phyloP scores from a whole-genome alignment of 345 rosid species.

The Hypericum perforatum region DNA sequence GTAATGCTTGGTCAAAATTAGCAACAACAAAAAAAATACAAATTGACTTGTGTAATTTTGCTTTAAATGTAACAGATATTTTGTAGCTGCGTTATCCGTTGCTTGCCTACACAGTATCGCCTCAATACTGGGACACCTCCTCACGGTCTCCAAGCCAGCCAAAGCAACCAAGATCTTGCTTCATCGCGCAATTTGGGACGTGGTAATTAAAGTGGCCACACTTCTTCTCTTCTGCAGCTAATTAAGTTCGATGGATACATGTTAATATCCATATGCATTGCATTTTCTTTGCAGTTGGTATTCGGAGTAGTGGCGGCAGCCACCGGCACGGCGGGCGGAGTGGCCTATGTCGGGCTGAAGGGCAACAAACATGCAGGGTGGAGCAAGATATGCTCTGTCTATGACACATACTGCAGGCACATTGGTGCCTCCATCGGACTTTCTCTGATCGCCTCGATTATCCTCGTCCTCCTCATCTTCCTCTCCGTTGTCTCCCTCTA shows the following conservation, averaged over 20 bases:
- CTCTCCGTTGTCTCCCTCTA: slow-evolving; percentile 35
- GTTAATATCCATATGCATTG: not conserved
- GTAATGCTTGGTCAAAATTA: not conserved
- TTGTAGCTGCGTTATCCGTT: slow-evolving; percentile 48
- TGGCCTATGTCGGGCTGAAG: slow-evolving; percentile 55
- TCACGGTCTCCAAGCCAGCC: slow-evolving; percentile 28
- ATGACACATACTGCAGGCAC: slow-evolving; percentile 56
- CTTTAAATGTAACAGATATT: slow-evolving; percentile 42
- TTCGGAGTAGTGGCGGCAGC: slow-evolving; percentile 71
- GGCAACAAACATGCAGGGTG: slow-evolving; percentile 49
- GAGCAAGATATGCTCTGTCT: slow-evolving; percentile 45
- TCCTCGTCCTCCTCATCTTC: slow-evolving; percentile 46
- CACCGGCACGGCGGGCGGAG: slow-evolving; percentile 63
- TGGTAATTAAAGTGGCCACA: slow-evolving; percentile 26
- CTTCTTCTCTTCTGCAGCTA: not conserved
- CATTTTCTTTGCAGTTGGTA: slow-evolving; percentile 36
- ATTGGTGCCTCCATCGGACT: slow-evolving; percentile 33
- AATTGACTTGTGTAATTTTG: not conserved
- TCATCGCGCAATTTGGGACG: slow-evolving; percentile 35
- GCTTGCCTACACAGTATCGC: slow-evolving; percentile 51
- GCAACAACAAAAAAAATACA: not conserved
- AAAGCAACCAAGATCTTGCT: slow-evolving; percentile 27
- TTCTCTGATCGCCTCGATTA: slow-evolving; percentile 41
- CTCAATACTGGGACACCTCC: slow-evolving; percentile 40
- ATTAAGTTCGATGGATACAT: too few relatives aligned